These are phyloP conservation scores for Neurospora africana DNA, from an alignment of 495 filamentous ascomycete genomes.

Conservation along the genomic window DNA sequence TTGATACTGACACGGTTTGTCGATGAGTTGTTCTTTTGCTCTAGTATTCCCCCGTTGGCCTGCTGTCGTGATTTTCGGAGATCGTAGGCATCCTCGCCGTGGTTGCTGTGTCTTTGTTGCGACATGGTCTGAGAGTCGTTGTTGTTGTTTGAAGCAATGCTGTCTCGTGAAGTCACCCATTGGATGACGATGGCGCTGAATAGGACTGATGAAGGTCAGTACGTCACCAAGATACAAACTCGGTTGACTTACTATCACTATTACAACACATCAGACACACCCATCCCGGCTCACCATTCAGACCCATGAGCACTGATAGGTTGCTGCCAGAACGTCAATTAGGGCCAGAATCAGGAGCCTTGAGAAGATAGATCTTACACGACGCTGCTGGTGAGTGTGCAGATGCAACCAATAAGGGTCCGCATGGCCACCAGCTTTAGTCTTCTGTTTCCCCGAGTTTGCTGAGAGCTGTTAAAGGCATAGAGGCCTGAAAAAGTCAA, in stretches of 20 bases:
- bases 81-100: conserved; percentile 11
- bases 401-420: conserved; percentile 40
- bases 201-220: conserved; percentile 27
- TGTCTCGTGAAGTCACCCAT: conserved; percentile 44
- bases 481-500: conserved; percentile 22
- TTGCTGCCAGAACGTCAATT: conserved; percentile 24
- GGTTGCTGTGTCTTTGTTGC: neutral
- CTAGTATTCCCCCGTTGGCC: neutral
- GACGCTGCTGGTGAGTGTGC: conserved; percentile 37
- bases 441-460: conserved; percentile 21
- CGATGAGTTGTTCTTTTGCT: neutral
- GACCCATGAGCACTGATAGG: conserved; percentile 37
- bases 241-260: conserved; percentile 33
- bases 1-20: conserved; percentile 2
- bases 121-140: conserved; percentile 10
- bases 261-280: conserved; percentile 48
- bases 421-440: conserved; percentile 32
- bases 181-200: conserved; percentile 43
- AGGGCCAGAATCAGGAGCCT: neutral
- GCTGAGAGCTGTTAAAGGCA: conserved; percentile 27
- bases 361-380: conserved; percentile 20
- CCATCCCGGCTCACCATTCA: conserved; percentile 45
- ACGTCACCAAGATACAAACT: neutral
- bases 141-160: conserved; percentile 8
- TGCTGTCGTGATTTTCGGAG: neutral